Percentiles rank a stretch among this genome's conserved stretches.
These are phyloP conservation scores for Kwoniella pini DNA, from an alignment of 768 basidiomycete genomes.

Conservation along the genomic window DNA sequence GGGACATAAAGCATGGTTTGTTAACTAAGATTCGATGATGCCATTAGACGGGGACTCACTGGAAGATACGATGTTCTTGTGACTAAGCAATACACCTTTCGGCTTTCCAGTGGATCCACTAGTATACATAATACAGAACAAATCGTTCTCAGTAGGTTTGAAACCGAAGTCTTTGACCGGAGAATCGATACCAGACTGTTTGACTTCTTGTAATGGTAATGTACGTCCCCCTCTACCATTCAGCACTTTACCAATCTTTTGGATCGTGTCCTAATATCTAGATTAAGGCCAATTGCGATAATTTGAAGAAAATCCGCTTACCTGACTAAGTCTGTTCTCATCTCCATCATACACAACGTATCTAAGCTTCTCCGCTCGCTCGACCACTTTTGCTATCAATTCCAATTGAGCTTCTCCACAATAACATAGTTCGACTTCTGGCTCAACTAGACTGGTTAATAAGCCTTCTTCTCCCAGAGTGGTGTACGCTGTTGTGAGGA, in stretches of 20 bases:
- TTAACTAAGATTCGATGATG: too few relatives aligned
- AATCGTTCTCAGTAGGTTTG: slow-evolving; percentile 59
- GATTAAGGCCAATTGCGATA: too few relatives aligned
- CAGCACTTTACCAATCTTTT: slow-evolving; percentile 59
- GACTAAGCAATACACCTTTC: slow-evolving; percentile 87
- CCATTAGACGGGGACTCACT: slow-evolving; percentile 37
- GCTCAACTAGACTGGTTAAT: slow-evolving; percentile 82
- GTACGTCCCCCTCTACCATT: slow-evolving; percentile 62
- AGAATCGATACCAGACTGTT: slow-evolving; percentile 63
- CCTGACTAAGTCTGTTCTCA: slow-evolving; percentile 34
- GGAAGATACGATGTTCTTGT: slow-evolving; percentile 79
- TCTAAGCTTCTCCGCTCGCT: slow-evolving; percentile 71
- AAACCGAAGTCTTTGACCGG: slow-evolving; percentile 58
- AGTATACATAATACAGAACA: slow-evolving; percentile 69
- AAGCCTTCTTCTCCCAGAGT: slow-evolving; percentile 60
- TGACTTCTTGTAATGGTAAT: slow-evolving; percentile 67
- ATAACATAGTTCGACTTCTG: slow-evolving; percentile 77
- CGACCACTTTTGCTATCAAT: slow-evolving; percentile 69
- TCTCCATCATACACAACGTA: slow-evolving; percentile 79
- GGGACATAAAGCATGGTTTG: neutral
- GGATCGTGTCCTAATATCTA: slow-evolving; percentile 57
- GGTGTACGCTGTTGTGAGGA: slow-evolving; percentile 53
- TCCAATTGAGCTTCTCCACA: slow-evolving; percentile 84
- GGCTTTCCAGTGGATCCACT: slow-evolving; percentile 83
- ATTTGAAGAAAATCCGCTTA: slow-evolving; percentile 12